Evolutionary conservation across 1,284 basidiomycete genomes (phyloP).

Genomic region (Austroboletus novae-zelandiae): DNA sequence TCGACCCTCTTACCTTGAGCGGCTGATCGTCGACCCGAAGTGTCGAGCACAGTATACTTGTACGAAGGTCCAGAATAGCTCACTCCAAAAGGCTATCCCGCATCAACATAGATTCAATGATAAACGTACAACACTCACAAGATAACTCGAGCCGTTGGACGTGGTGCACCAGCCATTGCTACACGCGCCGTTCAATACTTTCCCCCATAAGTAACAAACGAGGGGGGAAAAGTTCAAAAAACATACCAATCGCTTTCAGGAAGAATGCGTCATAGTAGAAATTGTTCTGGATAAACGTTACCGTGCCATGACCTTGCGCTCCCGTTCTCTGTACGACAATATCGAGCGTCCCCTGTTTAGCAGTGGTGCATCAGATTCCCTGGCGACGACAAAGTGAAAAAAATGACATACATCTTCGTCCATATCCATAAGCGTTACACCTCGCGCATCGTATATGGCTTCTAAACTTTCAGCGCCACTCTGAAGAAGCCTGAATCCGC

Average conservation of each 20-base stretch:
- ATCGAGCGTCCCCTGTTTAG: conserved; percentile 82
- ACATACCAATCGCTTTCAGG: conserved; percentile 87
- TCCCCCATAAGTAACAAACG: conserved; percentile 2
- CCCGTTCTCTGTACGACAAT: conserved; percentile 87
- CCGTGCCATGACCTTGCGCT: conserved; percentile 55
- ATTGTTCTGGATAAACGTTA: conserved; percentile 94
- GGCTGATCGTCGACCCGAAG: conserved; percentile 85
- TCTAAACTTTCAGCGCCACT: conserved; percentile 67
- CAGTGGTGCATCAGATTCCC: conserved; percentile 1
- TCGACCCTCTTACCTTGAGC: conserved; percentile 64
- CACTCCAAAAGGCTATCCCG: conserved; percentile 80
- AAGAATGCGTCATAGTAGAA: conserved; percentile 99
- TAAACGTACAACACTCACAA: conserved; percentile 48
- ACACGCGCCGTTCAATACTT: conserved; percentile 93
- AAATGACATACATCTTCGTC: conserved; percentile 84
- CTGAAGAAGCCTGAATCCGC: conserved; percentile 62
- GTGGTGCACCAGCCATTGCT: conserved; percentile 73
- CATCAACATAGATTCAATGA: conserved; percentile 7
- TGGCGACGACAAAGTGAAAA: neutral
- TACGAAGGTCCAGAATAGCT: conserved; percentile 94
- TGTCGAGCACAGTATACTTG: conserved; percentile 97
- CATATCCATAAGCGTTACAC: conserved; percentile 85
- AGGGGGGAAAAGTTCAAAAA: too few relatives aligned
- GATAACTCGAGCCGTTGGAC: conserved; percentile 64
- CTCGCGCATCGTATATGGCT: conserved; percentile 73